Evolutionary conservation across 306 rosid genomes (phyloP).

Genomic region (Vigna angularis): DNA sequence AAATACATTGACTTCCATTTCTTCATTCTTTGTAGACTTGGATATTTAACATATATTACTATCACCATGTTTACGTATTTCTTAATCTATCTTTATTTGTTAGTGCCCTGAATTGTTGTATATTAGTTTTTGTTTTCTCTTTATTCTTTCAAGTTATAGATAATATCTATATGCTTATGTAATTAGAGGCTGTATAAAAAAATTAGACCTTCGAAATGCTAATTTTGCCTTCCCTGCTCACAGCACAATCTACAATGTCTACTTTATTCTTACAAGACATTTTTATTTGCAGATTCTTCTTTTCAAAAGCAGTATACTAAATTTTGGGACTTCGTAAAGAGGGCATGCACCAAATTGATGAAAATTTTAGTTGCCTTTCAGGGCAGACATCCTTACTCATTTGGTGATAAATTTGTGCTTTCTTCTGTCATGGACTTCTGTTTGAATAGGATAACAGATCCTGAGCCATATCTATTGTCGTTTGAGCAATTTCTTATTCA

Average conservation of each 20-base stretch:
- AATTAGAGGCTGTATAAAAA: conserved; percentile 15
- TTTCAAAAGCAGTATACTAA: conserved; percentile 74
- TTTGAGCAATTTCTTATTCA: conserved; percentile 95
- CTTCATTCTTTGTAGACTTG: conserved; percentile 1
- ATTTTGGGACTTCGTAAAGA: conserved; percentile 82
- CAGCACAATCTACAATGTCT: neutral
- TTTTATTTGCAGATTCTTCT: conserved; percentile 72
- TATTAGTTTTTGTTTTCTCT: neutral
- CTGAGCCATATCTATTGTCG: conserved; percentile 72
- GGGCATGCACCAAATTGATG: conserved; percentile 88
- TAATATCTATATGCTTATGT: neutral
- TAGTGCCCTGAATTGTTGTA: neutral
- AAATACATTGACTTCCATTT: conserved; percentile 7
- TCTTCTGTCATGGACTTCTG: conserved; percentile 81
- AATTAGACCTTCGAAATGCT: conserved; percentile 25
- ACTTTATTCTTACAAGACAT: conserved; percentile 40
- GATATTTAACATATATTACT: conserved; percentile 14
- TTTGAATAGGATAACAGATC: conserved; percentile 85
- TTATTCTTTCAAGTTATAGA: conserved; percentile 14
- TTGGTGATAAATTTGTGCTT: conserved; percentile 88
- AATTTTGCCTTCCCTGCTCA: conserved; percentile 2
- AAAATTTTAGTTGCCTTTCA: conserved; percentile 90
- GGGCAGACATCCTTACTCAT: conserved; percentile 90
- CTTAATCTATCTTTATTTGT: conserved; percentile 38
- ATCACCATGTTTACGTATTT: conserved; percentile 8